Percentiles rank a stretch among this genome's conserved stretches.
These are phyloP conservation scores for Rhizopogon roseolus DNA, from an alignment of 768 basidiomycete genomes.

Conservation along the genomic window DNA sequence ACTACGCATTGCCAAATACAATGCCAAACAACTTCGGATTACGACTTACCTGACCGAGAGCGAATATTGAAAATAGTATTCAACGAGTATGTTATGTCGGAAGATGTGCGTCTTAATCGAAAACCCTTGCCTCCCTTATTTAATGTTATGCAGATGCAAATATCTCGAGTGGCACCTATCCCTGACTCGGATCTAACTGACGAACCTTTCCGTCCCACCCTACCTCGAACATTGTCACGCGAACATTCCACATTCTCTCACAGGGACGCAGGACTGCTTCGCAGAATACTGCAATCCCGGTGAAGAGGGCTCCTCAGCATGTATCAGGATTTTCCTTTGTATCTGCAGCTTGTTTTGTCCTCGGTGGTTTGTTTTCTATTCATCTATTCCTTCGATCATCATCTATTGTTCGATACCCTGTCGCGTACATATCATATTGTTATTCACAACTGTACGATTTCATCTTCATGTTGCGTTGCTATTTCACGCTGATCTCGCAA, in stretches of 20 bases:
- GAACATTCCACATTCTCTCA: slow-evolving; percentile 25
- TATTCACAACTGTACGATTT: background rate
- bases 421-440: slow-evolving; percentile 27
- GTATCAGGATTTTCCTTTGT: slow-evolving; percentile 22
- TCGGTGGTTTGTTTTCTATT: slow-evolving; percentile 18
- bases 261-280: slow-evolving; percentile 42
- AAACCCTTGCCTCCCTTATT: background rate
- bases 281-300: slow-evolving; percentile 44
- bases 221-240: slow-evolving; percentile 28
- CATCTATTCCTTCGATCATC: slow-evolving; percentile 12
- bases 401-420: slow-evolving; percentile 29
- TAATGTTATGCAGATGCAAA: slow-evolving; percentile 50
- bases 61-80: slow-evolving; percentile 53
- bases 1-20: slow-evolving; percentile 76
- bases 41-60: slow-evolving; percentile 54
- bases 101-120: slow-evolving; percentile 44
- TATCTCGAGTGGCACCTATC: slow-evolving; percentile 53
- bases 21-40: slow-evolving; percentile 56
- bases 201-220: slow-evolving; percentile 32
- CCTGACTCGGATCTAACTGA: slow-evolving; percentile 37
- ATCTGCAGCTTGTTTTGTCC: slow-evolving; percentile 17
- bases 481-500: background rate
- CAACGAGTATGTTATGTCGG: slow-evolving; percentile 58
- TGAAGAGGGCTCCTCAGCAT: slow-evolving; percentile 15
- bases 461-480: background rate